A percentile compares a stretch with the other conserved stretches of the same genome.
Conservation (phyloP, 2,329 filamentous ascomycete genomes). For the Hirsutella thompsonii region DNA sequence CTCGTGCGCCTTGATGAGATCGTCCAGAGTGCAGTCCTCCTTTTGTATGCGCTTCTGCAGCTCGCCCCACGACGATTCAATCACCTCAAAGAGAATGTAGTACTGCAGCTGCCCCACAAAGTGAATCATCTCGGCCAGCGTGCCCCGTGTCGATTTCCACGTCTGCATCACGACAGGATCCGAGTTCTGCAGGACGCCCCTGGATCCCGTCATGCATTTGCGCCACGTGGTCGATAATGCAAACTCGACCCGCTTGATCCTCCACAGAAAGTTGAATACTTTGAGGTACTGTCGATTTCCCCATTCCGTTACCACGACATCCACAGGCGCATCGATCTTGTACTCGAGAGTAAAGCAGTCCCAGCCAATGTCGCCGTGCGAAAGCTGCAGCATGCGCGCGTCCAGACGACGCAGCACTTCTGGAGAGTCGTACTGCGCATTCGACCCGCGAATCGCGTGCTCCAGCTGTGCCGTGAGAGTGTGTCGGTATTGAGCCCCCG, state of each 20-base stretch:
- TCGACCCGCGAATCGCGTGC: constrained; percentile 92
- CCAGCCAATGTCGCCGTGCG: constrained; percentile 95
- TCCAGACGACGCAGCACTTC: constrained; percentile 87
- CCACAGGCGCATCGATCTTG: constrained; percentile 91
- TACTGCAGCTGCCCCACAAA: constrained; percentile 96
- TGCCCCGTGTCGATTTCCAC: constrained; percentile 84
- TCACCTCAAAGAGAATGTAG: constrained; percentile 97
- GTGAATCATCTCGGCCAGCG: constrained; percentile 95
- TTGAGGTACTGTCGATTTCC: constrained; percentile 94
- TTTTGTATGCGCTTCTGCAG: constrained; percentile 71
- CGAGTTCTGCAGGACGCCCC: constrained; percentile 74
- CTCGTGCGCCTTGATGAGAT: constrained; percentile 83
- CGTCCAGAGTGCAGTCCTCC: constrained; percentile 84
- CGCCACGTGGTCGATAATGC: constrained; percentile 84
- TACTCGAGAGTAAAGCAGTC: constrained; percentile 98
- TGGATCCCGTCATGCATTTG: constrained; percentile 85
- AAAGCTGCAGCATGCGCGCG: constrained; percentile 95
- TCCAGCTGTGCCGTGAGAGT: constrained; percentile 96
- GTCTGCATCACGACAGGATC: constrained; percentile 57
- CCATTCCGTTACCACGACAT: constrained; percentile 94
- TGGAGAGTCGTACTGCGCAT: constrained; percentile 86
- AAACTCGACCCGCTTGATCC: constrained; percentile 95
- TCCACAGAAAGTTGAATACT: constrained; percentile 98
- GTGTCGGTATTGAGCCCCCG: constrained; percentile 93
- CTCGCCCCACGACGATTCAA: constrained; percentile 89